Percentiles rank a stretch among this genome's conserved stretches.
These are phyloP conservation scores for Trichoderma sp. DNA, from an alignment of 2,329 filamentous ascomycete species.

Conservation along the genomic window DNA sequence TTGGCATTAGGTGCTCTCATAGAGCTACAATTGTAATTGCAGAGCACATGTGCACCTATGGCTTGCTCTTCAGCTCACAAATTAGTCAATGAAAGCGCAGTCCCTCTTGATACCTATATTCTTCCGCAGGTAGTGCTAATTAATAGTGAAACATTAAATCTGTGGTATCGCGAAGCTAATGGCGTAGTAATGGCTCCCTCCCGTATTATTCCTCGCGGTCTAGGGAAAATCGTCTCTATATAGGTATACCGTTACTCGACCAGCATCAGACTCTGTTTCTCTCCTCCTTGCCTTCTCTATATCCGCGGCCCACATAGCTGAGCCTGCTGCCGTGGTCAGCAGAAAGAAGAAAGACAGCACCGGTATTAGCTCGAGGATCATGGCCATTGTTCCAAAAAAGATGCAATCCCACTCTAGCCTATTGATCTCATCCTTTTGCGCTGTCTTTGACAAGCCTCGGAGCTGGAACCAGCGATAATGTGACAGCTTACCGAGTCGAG, in stretches of 20 bases:
- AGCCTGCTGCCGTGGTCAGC: slow-evolving; percentile 80
- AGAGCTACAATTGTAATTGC: not conserved
- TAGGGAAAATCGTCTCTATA: slow-evolving; percentile 22
- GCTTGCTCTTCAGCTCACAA: not conserved
- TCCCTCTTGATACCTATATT: not conserved
- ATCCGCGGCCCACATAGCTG: slow-evolving; percentile 81
- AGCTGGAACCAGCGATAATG: slow-evolving; percentile 91
- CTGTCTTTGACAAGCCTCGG: slow-evolving; percentile 69
- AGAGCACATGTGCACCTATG: not conserved
- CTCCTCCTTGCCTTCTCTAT: slow-evolving; percentile 58
- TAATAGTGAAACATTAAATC: not conserved
- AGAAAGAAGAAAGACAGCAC: slow-evolving; percentile 93
- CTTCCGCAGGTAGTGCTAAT: not conserved
- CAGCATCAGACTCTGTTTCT: slow-evolving; percentile 8
- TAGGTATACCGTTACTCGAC: not conserved
- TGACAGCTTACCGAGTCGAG: slow-evolving; percentile 81
- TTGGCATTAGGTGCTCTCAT: not conserved
- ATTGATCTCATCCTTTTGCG: slow-evolving; percentile 70
- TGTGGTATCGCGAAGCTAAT: not conserved
- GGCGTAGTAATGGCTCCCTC: not conserved
- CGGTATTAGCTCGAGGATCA: slow-evolving; percentile 84
- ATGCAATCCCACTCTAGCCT: slow-evolving; percentile 78
- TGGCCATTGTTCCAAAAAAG: slow-evolving; percentile 87
- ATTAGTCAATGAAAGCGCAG: not conserved
- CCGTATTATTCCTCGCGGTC: not conserved